Conservation (phyloP, 2,329 filamentous ascomycete species). For the Trichoderma arundinaceum region DNA sequence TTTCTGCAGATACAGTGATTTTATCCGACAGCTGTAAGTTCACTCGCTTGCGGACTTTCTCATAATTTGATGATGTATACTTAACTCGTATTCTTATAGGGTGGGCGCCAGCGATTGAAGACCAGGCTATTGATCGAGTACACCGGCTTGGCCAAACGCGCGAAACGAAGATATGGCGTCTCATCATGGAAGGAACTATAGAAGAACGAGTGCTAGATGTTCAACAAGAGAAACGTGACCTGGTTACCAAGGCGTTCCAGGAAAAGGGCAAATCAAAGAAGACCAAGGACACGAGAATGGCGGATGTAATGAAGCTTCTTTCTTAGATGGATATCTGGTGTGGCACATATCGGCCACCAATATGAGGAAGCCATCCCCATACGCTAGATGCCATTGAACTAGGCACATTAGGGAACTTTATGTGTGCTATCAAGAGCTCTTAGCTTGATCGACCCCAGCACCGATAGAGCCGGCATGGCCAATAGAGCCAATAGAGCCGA, state of each 20-base stretch:
- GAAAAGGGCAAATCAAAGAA: conserved; percentile 66
- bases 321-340: neutral
- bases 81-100: conserved; percentile 45
- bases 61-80: too few relatives aligned
- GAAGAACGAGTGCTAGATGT: conserved; percentile 82
- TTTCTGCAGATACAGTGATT: conserved; percentile 84
- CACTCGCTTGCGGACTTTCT: neutral
- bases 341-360: neutral
- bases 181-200: conserved; percentile 80
- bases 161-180: conserved; percentile 76
- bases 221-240: conserved; percentile 76
- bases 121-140: conserved; percentile 88
- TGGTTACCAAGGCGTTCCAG: conserved; percentile 79
- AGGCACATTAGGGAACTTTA: neutral
- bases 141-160: conserved; percentile 84
- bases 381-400: neutral
- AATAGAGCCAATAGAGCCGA: neutral
- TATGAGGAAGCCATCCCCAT: too few relatives aligned
- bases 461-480: neutral
- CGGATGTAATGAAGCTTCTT: conserved; percentile 53
- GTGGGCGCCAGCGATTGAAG: conserved; percentile 94
- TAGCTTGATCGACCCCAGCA: neutral
- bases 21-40: conserved; percentile 73
- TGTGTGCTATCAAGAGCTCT: neutral
- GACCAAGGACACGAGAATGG: conserved; percentile 63